phyloP scores from a whole-genome alignment of 805 yeast genomes.

The Kazachstania viticola region DNA sequence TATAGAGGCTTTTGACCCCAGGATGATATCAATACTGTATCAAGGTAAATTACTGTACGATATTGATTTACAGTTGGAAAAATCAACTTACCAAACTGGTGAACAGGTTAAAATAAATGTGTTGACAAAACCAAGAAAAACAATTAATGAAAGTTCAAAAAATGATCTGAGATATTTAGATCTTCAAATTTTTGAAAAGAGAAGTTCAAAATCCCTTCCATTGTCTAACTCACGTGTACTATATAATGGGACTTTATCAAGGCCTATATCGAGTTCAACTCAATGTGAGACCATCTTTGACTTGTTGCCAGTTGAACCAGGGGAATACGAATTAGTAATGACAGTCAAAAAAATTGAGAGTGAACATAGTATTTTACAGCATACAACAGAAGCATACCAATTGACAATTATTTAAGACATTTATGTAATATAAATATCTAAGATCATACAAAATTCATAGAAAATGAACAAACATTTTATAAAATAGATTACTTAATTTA shows the following conservation, averaged over 20 bases:
- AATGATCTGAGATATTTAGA: slow-evolving; percentile 5
- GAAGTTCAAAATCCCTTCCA: slow-evolving; percentile 13
- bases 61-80: slow-evolving; percentile 6
- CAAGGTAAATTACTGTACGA: slow-evolving; percentile 11
- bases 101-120: slow-evolving; percentile 7
- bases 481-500: no score
- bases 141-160: neutral
- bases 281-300: slow-evolving; percentile 36
- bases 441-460: neutral
- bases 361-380: no score
- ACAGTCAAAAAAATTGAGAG: slow-evolving; percentile 6
- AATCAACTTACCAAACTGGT: slow-evolving; percentile 5
- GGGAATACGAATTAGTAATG: slow-evolving; percentile 71
- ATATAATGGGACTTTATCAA: slow-evolving; percentile 56
- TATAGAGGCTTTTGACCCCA: slow-evolving; percentile 16
- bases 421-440: neutral
- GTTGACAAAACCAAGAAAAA: slow-evolving; percentile 5
- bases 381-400: no score
- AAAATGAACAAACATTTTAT: neutral
- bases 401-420: neutral
- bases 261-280: slow-evolving; percentile 31
- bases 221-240: slow-evolving; percentile 45
- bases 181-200: slow-evolving; percentile 16
- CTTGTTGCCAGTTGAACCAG: slow-evolving; percentile 57
- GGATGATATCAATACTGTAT: slow-evolving; percentile 15